A percentile compares a stretch with the other conserved stretches of the same genome.
These are phyloP conservation scores for Vanilla planifolia DNA, from an alignment of 106 monocot genomes.

Conservation along the genomic window DNA sequence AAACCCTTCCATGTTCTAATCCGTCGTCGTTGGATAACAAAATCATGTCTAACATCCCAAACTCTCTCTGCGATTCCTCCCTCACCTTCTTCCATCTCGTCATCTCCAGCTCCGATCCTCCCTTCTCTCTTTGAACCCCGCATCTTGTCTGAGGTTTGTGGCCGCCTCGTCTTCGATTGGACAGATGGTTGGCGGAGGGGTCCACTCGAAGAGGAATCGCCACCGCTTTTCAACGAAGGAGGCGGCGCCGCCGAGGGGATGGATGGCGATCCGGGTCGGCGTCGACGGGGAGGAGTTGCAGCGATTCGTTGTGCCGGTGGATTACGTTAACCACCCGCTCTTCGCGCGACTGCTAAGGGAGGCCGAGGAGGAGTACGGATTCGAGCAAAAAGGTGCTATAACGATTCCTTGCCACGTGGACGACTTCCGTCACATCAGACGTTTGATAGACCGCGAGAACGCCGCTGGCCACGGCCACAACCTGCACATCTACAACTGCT, in stretches of 20 bases:
- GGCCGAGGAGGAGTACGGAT: slow-evolving; percentile 49
- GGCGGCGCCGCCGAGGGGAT: slow-evolving; percentile 29
- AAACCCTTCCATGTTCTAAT: too few species aligned
- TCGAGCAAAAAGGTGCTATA: slow-evolving; percentile 44
- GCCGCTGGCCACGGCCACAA: background rate
- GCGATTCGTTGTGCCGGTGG: slow-evolving; percentile 45
- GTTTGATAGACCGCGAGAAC: slow-evolving; percentile 21
- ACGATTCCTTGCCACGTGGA: slow-evolving; percentile 44
- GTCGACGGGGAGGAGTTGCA: slow-evolving; percentile 32
- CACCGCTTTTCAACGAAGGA: too few species aligned
- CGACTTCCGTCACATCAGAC: slow-evolving; percentile 26
- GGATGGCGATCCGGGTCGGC: slow-evolving; percentile 47
- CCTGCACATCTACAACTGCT: slow-evolving; percentile 21
- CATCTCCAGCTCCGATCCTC: too few species aligned
- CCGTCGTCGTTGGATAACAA: too few species aligned
- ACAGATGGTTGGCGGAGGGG: too few species aligned
- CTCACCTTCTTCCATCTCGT: too few species aligned
- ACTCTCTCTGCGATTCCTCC: too few species aligned
- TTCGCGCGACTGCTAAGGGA: slow-evolving; percentile 41
- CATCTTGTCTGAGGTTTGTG: too few species aligned
- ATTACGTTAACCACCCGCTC: slow-evolving; percentile 49
- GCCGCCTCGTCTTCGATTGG: too few species aligned
- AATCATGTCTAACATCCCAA: too few species aligned
- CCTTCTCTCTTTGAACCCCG: too few species aligned
- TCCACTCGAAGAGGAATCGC: too few species aligned